Conservation (phyloP, 495 filamentous ascomycete species). For the Cairneyella variabilis region DNA sequence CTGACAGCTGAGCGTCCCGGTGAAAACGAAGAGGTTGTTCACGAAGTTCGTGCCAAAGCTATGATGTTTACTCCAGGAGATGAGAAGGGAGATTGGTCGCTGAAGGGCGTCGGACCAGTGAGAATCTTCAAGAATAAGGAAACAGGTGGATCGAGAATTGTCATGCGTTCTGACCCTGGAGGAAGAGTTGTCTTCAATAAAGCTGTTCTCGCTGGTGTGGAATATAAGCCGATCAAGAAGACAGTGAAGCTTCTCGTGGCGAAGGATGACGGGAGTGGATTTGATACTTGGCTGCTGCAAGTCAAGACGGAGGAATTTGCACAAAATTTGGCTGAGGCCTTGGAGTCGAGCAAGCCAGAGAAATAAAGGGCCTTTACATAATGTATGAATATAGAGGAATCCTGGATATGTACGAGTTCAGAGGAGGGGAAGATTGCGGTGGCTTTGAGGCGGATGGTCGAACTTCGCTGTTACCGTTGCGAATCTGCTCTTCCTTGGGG, state of each 20-base stretch:
- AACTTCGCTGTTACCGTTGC: too few relatives aligned
- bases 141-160: constrained; percentile 56
- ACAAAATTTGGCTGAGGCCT: constrained; percentile 38
- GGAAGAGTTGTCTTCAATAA: constrained; percentile 69
- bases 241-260: constrained; percentile 54
- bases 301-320: constrained; percentile 50
- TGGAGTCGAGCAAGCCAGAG: constrained; percentile 42
- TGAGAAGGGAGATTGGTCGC: constrained; percentile 48
- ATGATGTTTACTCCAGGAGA: constrained; percentile 42
- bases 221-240: constrained; percentile 52
- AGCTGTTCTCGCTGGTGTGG: constrained; percentile 49
- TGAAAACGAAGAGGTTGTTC: constrained; percentile 62
- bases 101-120: constrained; percentile 59
- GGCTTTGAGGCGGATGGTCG: too few relatives aligned
- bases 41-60: constrained; percentile 61
- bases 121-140: constrained; percentile 65
- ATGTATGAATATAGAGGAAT: too few relatives aligned
- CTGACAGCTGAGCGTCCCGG: constrained; percentile 59
- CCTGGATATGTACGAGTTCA: too few relatives aligned
- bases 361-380: too few relatives aligned
- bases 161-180: constrained; percentile 65
- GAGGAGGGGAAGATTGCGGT: too few relatives aligned
- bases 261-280: constrained; percentile 40
- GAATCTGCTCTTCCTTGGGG: too few relatives aligned
- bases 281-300: constrained; percentile 62